These are phyloP conservation scores for Lecanicillium sp. DNA, from an alignment of 2,329 filamentous ascomycete species.

Conservation along the genomic window DNA sequence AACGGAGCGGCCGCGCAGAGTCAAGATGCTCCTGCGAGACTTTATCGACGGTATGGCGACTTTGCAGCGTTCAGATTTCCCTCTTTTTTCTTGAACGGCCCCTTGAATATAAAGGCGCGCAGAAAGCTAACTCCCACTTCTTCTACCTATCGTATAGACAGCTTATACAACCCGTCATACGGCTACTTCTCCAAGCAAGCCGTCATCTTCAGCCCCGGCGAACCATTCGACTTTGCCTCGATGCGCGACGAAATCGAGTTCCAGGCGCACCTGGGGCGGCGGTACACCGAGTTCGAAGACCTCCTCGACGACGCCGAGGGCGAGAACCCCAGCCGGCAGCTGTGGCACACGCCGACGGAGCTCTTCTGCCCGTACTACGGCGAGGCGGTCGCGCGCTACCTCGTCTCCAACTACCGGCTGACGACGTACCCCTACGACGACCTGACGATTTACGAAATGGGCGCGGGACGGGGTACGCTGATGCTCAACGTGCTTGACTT, in stretches of 20 bases:
- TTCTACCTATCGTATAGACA: slow-evolving; percentile 52
- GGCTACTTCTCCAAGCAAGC: slow-evolving; percentile 96
- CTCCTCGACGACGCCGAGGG: slow-evolving; percentile 62
- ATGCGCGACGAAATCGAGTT: slow-evolving; percentile 84
- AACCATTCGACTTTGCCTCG: slow-evolving; percentile 79
- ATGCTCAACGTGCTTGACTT: slow-evolving; percentile 98
- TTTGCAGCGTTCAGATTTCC: too few species aligned
- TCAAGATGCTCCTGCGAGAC: slow-evolving; percentile 96
- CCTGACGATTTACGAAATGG: slow-evolving; percentile 97
- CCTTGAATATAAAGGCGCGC: too few species aligned
- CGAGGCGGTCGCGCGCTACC: slow-evolving; percentile 91
- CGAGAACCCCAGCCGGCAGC: slow-evolving; percentile 68
- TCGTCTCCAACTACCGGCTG: slow-evolving; percentile 93
- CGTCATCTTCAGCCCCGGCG: slow-evolving; percentile 88
- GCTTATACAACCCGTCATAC: slow-evolving; percentile 88
- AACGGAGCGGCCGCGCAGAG: slow-evolving; percentile 70
- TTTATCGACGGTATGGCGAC: slow-evolving; percentile 76
- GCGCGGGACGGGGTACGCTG: slow-evolving; percentile 90
- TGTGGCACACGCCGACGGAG: slow-evolving; percentile 98
- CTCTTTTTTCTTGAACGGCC: too few species aligned
- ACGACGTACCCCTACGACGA: slow-evolving; percentile 93
- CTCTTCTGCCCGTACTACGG: slow-evolving; percentile 95
- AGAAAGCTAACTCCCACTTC: slow-evolving; percentile 2
- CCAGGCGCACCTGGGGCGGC: slow-evolving; percentile 63
- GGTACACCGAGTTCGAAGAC: slow-evolving; percentile 89